phyloP scores from a whole-genome alignment of 805 yeast species.

The Yarrowia osloensis region DNA sequence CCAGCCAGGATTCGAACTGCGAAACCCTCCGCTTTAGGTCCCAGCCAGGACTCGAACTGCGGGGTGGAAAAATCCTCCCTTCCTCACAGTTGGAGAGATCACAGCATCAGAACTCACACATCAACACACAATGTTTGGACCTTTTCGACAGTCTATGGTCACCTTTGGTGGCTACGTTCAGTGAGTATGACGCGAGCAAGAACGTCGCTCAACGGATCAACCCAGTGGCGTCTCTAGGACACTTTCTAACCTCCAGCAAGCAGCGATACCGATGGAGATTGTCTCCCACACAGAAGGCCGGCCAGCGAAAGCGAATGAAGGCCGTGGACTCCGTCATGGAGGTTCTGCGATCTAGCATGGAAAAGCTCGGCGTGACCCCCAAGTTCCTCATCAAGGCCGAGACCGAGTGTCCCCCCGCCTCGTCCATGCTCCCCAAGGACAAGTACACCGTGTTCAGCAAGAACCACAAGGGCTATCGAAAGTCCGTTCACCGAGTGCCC shows the following conservation, averaged over 20 bases:
- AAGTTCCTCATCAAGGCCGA: conserved; percentile 46
- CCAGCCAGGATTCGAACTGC: conserved; percentile 2
- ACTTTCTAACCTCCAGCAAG: not conserved
- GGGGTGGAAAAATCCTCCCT: not conserved
- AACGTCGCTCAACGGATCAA: too few relatives aligned
- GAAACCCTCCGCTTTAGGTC: not conserved
- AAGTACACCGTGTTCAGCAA: conserved; percentile 85
- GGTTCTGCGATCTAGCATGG: conserved; percentile 56
- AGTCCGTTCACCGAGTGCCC: conserved; percentile 74
- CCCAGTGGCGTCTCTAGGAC: not conserved
- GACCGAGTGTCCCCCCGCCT: conserved; percentile 68
- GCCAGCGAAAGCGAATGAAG: conserved; percentile 82
- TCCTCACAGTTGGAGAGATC: not conserved
- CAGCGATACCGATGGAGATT: conserved; percentile 50
- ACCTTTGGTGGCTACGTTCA: conserved; percentile 75
- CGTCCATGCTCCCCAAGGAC: conserved; percentile 76
- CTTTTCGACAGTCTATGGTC: conserved; percentile 62
- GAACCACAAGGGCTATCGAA: conserved; percentile 76
- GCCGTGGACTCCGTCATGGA: conserved; percentile 78
- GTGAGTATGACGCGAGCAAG: conserved; percentile 43
- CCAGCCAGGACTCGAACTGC: conserved; percentile 2
- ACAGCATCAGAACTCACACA: not conserved
- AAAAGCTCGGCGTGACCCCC: conserved; percentile 42
- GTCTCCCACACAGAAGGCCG: conserved; percentile 77
- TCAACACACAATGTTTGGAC: conserved; percentile 58